A percentile compares a stretch with the other conserved stretches of the same genome.
These are phyloP conservation scores for Ascochyta koolunga DNA, from an alignment of 2,329 filamentous ascomycete genomes.

Conservation along the genomic window DNA sequence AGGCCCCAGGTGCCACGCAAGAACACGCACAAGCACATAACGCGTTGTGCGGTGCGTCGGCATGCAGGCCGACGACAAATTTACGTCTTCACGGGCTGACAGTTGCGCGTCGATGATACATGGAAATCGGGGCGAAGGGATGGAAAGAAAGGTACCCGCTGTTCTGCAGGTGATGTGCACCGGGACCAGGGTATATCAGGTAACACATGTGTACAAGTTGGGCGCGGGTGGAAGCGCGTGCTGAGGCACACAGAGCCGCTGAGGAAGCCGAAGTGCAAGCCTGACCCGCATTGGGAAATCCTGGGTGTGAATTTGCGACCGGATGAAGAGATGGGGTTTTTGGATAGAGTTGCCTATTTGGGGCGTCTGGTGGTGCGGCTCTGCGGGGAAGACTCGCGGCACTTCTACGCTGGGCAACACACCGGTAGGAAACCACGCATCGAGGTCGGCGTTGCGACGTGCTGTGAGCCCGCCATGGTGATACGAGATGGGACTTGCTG, in stretches of 20 bases:
- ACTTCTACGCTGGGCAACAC: not conserved
- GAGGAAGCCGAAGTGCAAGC: not conserved
- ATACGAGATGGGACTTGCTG: slow-evolving; percentile 6
- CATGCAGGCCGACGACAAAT: not conserved
- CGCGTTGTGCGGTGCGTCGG: not conserved
- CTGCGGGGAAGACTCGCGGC: not conserved
- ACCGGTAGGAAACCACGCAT: not conserved
- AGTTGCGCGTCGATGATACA: slow-evolving; percentile 7
- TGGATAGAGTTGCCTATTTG: not conserved
- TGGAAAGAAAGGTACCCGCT: not conserved
- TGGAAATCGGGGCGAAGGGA: slow-evolving; percentile 2
- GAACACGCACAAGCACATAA: slow-evolving; percentile 1
- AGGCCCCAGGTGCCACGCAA: slow-evolving; percentile 3
- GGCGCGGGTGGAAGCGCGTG: slow-evolving; percentile 7
- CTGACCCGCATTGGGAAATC: not conserved
- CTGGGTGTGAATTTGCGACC: too few relatives aligned
- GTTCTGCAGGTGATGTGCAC: slow-evolving; percentile 14
- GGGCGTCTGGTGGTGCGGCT: slow-evolving; percentile 10
- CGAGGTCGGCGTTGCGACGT: not conserved
- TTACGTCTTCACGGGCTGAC: not conserved
- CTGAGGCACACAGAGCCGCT: slow-evolving; percentile 1
- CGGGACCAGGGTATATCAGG: not conserved
- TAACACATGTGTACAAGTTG: not conserved
- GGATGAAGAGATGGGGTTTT: too few relatives aligned
- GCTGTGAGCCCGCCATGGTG: not conserved